Conservation (phyloP, 2,329 filamentous ascomycete genomes). For the Aphanoascus verrucosus region DNA sequence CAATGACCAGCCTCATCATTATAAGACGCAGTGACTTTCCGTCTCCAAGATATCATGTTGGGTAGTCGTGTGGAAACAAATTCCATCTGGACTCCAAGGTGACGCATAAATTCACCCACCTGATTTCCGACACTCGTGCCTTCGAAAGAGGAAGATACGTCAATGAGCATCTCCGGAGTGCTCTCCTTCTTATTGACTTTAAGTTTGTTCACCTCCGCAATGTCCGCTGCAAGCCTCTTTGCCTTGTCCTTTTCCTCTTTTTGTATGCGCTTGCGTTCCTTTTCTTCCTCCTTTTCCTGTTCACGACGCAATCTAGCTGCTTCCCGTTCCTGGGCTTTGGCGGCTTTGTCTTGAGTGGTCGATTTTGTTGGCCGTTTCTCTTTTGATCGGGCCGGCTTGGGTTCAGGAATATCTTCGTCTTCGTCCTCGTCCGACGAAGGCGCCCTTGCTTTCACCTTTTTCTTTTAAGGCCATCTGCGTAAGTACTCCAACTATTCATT, state of each 20-base stretch:
- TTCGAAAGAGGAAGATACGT: constrained; percentile 51
- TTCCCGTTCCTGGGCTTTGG: constrained; percentile 46
- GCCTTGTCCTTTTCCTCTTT: constrained; percentile 51
- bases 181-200: constrained; percentile 64
- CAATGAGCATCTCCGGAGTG: constrained; percentile 65
- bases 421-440: constrained; percentile 1
- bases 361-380: constrained; percentile 34
- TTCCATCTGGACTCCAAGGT: constrained; percentile 32
- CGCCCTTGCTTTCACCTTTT: constrained; percentile 3
- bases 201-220: constrained; percentile 63
- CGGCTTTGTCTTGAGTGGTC: constrained; percentile 27
- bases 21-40: constrained; percentile 55
- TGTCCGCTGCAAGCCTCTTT: constrained; percentile 53
- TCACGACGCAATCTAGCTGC: constrained; percentile 39
- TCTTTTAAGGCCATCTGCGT: constrained; percentile 16
- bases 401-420: not conserved
- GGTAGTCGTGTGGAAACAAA: constrained; percentile 34
- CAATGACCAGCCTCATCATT: constrained; percentile 52
- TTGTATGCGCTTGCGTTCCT: constrained; percentile 35
- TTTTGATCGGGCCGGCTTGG: constrained; percentile 31
- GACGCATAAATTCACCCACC: constrained; percentile 34
- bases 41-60: constrained; percentile 55
- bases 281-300: constrained; percentile 48
- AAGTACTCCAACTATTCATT: not conserved
- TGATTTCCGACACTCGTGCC: constrained; percentile 36